A percentile compares a stretch with the other conserved stretches of the same genome.
These are phyloP conservation scores for Pseudogymnoascus sp. DNA, from an alignment of 2,329 filamentous ascomycete genomes.

Conservation along the genomic window DNA sequence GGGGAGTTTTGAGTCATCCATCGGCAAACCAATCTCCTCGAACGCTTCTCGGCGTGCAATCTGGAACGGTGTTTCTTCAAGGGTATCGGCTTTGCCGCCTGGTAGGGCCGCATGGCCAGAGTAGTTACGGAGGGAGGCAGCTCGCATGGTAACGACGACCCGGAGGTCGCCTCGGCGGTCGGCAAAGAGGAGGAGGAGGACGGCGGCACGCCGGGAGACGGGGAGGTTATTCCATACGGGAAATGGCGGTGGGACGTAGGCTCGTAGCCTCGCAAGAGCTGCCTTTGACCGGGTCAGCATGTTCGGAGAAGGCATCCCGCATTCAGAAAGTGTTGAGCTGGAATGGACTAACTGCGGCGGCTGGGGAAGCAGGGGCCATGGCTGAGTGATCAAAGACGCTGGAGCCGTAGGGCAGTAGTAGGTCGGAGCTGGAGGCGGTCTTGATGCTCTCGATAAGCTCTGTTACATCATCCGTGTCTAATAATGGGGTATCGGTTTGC, in stretches of 20 bases:
- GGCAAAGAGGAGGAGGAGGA: constrained; percentile 80
- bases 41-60: constrained; percentile 84
- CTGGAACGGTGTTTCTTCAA: constrained; percentile 57
- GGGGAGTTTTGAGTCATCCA: constrained; percentile 60
- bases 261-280: constrained; percentile 47
- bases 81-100: constrained; percentile 61
- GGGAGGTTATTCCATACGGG: constrained; percentile 55
- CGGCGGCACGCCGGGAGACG: constrained; percentile 66
- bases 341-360: constrained; percentile 24
- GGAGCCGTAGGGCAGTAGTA: constrained; percentile 1
- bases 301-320: neutral
- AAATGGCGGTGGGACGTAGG: constrained; percentile 53
- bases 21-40: constrained; percentile 87
- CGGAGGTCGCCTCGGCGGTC: constrained; percentile 72
- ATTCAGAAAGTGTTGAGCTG: constrained; percentile 2
- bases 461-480: constrained; percentile 16
- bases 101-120: constrained; percentile 86
- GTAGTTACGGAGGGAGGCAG: constrained; percentile 54
- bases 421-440: constrained; percentile 21
- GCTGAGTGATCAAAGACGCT: constrained; percentile 25
- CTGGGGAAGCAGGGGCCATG: constrained; percentile 27
- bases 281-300: constrained; percentile 19
- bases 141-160: constrained; percentile 62
- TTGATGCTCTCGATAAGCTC: constrained; percentile 24
- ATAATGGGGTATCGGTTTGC: neutral